phyloP scores from a whole-genome alignment of 148 eudicot genomes.

The Rhododendron kiyosumense region DNA sequence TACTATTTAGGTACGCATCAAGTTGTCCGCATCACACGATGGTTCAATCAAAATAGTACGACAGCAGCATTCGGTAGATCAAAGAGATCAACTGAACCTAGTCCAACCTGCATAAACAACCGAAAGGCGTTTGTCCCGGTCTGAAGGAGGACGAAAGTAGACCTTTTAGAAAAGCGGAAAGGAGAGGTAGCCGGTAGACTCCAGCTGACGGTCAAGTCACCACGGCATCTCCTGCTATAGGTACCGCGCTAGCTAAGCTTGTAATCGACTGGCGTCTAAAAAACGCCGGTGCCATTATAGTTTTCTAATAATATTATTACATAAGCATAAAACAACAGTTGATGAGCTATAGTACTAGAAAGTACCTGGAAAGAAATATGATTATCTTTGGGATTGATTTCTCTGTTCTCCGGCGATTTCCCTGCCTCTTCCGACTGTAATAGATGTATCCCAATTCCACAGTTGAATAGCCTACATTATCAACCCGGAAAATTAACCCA shows the following conservation, averaged over 20 bases:
- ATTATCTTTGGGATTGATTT: slow-evolving; percentile 76
- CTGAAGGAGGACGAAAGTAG: neutral
- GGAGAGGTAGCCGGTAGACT: neutral
- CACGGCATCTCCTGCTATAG: no score
- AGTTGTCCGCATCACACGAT: no score
- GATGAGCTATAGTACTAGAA: neutral
- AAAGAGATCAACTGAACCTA: no score
- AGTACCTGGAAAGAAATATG: slow-evolving; percentile 93
- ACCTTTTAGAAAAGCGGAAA: neutral
- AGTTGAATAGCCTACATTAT: slow-evolving; percentile 60
- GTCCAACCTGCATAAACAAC: no score
- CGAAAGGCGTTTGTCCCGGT: no score
- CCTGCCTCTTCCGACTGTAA: slow-evolving; percentile 68
- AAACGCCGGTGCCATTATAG: neutral
- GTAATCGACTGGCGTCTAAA: neutral
- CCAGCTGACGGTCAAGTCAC: no score
- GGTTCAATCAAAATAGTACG: no score
- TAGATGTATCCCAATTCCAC: slow-evolving; percentile 81
- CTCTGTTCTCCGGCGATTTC: slow-evolving; percentile 49
- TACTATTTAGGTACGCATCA: neutral
- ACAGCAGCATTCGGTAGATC: no score
- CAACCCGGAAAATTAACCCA: neutral
- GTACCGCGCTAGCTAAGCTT: neutral
- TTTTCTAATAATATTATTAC: neutral
- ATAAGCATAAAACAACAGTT: neutral